A percentile compares a stretch with the other conserved stretches of the same genome.
These are phyloP conservation scores for Flammula alnicola DNA, from an alignment of 1,284 basidiomycete species.

Conservation along the genomic window DNA sequence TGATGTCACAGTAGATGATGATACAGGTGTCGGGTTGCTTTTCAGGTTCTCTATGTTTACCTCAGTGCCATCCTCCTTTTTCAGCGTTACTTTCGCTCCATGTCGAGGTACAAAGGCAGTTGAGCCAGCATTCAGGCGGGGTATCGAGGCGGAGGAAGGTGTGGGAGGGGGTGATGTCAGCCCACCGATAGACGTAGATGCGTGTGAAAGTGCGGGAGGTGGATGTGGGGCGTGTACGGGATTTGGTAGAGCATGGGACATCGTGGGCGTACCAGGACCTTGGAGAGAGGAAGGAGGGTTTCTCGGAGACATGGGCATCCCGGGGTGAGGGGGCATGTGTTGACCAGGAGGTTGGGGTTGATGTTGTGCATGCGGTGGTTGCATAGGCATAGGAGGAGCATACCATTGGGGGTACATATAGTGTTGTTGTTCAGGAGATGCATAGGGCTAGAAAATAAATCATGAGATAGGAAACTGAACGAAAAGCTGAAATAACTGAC, in stretches of 20 bases:
- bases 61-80: constrained; percentile 62
- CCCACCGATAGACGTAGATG: constrained; percentile 49
- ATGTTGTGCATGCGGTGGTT: constrained; percentile 38
- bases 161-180: constrained; percentile 73
- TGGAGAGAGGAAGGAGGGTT: constrained; percentile 59
- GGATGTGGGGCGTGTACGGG: constrained; percentile 54
- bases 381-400: constrained; percentile 35
- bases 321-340: constrained; percentile 38
- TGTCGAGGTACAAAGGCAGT: constrained; percentile 64
- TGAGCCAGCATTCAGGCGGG: constrained; percentile 64
- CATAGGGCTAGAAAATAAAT: constrained; percentile 17
- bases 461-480: constrained; percentile 7
- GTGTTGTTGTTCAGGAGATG: constrained; percentile 27
- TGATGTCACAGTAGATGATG: constrained; percentile 46
- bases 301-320: constrained; percentile 65
- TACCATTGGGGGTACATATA: constrained; percentile 36
- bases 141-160: constrained; percentile 52
- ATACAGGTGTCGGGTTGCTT: constrained; percentile 34
- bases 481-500: constrained; percentile 16
- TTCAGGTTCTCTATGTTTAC: constrained; percentile 59
- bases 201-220: constrained; percentile 53
- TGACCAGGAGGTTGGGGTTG: constrained; percentile 34
- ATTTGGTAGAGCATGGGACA: constrained; percentile 55
- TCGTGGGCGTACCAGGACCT: constrained; percentile 67
- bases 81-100: constrained; percentile 56